Evolutionary conservation across 192 early-diverging fungal species (phyloP).

Genomic region (Chytriomyces confervae): DNA sequence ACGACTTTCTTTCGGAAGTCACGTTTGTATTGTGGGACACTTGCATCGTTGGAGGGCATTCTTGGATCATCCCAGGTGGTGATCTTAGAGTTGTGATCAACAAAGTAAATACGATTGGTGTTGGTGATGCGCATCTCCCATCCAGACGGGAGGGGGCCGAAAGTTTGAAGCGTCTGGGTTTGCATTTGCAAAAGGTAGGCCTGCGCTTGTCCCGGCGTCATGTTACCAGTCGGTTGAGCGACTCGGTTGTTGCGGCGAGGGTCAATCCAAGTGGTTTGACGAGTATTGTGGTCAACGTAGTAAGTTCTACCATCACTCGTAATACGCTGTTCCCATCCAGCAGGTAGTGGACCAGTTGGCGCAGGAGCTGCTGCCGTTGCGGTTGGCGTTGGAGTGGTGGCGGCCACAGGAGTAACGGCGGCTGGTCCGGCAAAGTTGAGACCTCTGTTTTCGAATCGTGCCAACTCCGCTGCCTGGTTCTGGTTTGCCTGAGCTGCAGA

Average conservation of each 20-base stretch:
- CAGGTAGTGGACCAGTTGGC: slow-evolving; percentile 77
- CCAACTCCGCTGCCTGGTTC: slow-evolving; percentile 76
- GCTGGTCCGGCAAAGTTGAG: slow-evolving; percentile 46
- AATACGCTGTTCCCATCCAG: slow-evolving; percentile 59
- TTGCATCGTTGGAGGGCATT: slow-evolving; percentile 65
- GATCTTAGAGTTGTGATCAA: slow-evolving; percentile 97
- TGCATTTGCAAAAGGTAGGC: slow-evolving; percentile 61
- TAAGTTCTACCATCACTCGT: slow-evolving; percentile 82
- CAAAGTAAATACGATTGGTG: slow-evolving; percentile 95
- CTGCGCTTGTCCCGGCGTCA: slow-evolving; percentile 57
- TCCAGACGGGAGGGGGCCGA: slow-evolving; percentile 92
- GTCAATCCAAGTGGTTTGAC: slow-evolving; percentile 97
- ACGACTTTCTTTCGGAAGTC: slow-evolving; percentile 97
- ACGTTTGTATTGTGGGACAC: slow-evolving; percentile 98
- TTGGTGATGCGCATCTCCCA: slow-evolving; percentile 99
- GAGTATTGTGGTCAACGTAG: slow-evolving; percentile 99
- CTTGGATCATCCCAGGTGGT: slow-evolving; percentile 96
- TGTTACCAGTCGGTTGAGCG: slow-evolving; percentile 52
- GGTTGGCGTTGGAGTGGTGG: slow-evolving; percentile 31
- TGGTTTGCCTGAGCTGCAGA: not conserved
- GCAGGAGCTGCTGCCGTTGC: slow-evolving; percentile 39
- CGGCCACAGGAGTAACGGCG: slow-evolving; percentile 31
- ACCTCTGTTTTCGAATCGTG: slow-evolving; percentile 79
- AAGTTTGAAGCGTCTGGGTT: slow-evolving; percentile 72
- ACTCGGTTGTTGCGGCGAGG: slow-evolving; percentile 60